Base-by-base conservation (phyloP, 2,329 filamentous ascomycete genomes). In the Passalora sequoiae region DNA sequence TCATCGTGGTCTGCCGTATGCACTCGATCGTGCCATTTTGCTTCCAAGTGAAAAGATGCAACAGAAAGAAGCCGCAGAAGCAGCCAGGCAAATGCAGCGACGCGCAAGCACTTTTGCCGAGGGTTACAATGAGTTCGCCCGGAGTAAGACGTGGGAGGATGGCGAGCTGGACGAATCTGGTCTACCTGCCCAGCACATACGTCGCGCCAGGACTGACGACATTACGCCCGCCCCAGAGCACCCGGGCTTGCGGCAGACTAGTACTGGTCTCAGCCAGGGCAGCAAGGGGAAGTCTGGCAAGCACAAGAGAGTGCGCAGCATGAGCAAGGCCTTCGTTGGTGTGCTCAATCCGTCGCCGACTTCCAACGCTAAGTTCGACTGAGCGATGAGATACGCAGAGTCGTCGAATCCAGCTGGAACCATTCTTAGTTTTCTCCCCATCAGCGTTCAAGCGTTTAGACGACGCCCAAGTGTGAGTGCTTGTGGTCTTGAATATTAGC, bases 21-120 rank as follows among this genome's bases (percentile, higher is more conserved):
- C 88, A 61, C 65, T 84, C 6, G 83, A 87, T 54, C 77, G 82
- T 37, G 83, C 83, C 21, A 83, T 86, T 41, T 63, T 86, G 1
- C 70, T 86, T 1, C 83, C 83, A 0, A 79, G 74, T 7, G 81
- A 85, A 49, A 72, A 74, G n/a, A 62, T 83, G 3, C 74, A 83
- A 41, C 68, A 76, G 50, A 78, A 77, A 44, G 81, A 84, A 46
- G 72, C 71, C 1, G 69, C 70, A 16, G 52, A 58, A 2, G 48
- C 52, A 4, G 45, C 53, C 21, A 66, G 66, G 17, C 62, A 72
- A 7, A 25, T 43, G 25, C 42, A 42, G 29, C 54, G 59, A 13
- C 47, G 58, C 17, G 51, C 51, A 38, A 58, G 54, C 46, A 55
- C 53, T 24, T 55, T 54, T 21, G 48, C 52, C 17, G 53, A 55